A percentile compares a stretch with the other conserved stretches of the same genome.
phyloP scores from a whole-genome alignment of 768 basidiomycete genomes.

The Tulasnella sp. region DNA sequence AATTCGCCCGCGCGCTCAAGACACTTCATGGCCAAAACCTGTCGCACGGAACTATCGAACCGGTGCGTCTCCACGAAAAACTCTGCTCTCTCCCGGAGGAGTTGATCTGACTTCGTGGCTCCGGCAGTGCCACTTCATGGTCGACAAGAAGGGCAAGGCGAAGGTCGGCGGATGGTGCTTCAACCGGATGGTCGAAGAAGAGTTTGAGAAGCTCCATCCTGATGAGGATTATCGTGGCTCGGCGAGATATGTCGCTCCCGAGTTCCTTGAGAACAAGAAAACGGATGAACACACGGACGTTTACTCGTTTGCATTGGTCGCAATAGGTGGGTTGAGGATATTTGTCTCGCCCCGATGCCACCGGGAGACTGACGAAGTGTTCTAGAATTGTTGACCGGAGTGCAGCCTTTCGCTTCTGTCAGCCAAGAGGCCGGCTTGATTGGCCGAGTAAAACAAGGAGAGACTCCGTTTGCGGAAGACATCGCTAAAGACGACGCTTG shows the following conservation, averaged over 20 bases:
- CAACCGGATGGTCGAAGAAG: neutral
- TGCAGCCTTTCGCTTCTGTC: too few species aligned
- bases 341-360: neutral
- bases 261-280: neutral
- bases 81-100: neutral
- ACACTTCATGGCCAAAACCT: neutral
- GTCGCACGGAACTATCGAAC: neutral
- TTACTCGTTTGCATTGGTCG: neutral
- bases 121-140: neutral
- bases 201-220: neutral
- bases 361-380: neutral
- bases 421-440: too few species aligned
- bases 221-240: neutral
- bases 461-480: too few species aligned
- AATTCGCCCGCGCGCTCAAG: neutral
- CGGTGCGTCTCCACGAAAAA: neutral
- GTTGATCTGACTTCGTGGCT: neutral
- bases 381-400: too few species aligned
- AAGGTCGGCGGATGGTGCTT: neutral
- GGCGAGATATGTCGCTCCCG: neutral
- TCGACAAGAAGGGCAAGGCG: neutral
- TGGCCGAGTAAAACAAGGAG: too few species aligned
- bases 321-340: neutral
- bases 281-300: neutral
- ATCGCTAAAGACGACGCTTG: too few species aligned